Evolutionary conservation across 352 stramenopile species (phyloP).

Genomic region (Globisporangium takayamanum): DNA sequence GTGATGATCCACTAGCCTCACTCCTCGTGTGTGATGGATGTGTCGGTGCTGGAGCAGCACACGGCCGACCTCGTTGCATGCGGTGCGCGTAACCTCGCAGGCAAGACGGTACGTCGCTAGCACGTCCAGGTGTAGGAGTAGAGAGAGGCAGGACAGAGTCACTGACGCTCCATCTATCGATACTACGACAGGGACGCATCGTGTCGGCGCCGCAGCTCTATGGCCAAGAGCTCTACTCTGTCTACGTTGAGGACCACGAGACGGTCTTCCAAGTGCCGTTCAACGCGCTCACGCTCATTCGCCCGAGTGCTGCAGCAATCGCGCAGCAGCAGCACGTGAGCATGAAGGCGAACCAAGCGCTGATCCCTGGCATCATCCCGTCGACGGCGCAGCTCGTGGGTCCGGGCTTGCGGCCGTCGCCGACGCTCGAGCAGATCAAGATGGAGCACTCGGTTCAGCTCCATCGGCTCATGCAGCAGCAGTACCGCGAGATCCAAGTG

Average conservation of each 20-base stretch:
- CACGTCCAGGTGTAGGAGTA: not conserved
- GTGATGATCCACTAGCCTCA: not conserved
- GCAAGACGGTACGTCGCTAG: slow-evolving; percentile 37
- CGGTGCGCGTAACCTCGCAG: slow-evolving; percentile 63
- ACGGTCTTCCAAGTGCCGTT: slow-evolving; percentile 78
- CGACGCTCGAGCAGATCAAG: slow-evolving; percentile 62
- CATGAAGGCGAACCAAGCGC: slow-evolving; percentile 30
- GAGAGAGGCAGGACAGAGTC: not conserved
- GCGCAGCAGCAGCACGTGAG: slow-evolving; percentile 27
- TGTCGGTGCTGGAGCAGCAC: slow-evolving; percentile 24
- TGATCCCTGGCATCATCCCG: slow-evolving; percentile 18
- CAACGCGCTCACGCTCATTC: slow-evolving; percentile 60
- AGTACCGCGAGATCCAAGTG: slow-evolving; percentile 84
- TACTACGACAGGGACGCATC: slow-evolving; percentile 36
- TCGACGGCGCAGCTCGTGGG: slow-evolving; percentile 18
- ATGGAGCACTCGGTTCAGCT: slow-evolving; percentile 85
- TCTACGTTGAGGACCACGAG: slow-evolving; percentile 81
- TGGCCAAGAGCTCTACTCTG: slow-evolving; percentile 71
- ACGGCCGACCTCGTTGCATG: slow-evolving; percentile 68
- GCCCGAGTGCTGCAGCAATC: slow-evolving; percentile 22
- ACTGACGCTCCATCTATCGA: not conserved
- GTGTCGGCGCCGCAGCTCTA: slow-evolving; percentile 71
- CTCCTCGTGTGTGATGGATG: not conserved
- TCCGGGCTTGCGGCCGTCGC: slow-evolving; percentile 15
- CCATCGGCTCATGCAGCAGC: slow-evolving; percentile 82